A percentile compares a stretch with the other conserved stretches of the same genome.
These are phyloP conservation scores for Coffea canephora DNA, from an alignment of 257 asterid species.

Conservation along the genomic window DNA sequence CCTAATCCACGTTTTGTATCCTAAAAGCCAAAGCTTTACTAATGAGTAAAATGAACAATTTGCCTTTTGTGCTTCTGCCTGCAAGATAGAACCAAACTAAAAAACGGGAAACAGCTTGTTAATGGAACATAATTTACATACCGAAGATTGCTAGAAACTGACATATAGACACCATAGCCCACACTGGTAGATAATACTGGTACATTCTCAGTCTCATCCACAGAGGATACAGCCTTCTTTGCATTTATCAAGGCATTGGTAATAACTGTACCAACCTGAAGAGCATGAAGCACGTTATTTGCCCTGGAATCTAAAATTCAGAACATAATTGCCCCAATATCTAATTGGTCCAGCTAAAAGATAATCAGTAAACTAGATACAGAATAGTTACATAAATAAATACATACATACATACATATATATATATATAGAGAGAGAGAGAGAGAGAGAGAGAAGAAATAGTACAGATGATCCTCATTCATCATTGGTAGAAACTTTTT, in stretches of 20 bases:
- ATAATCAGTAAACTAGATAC: background rate
- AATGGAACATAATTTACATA: slow-evolving; percentile 25
- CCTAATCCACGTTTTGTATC: background rate
- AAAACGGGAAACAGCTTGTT: background rate
- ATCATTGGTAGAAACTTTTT: background rate
- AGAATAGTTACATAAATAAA: background rate
- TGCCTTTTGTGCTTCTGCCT: background rate
- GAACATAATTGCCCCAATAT: background rate
- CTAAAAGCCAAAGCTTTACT: background rate
- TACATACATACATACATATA: background rate
- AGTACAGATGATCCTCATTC: background rate
- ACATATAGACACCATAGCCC: slow-evolving; percentile 91
- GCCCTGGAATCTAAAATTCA: background rate
- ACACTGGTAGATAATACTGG: slow-evolving; percentile 77
- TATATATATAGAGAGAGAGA: too few relatives aligned
- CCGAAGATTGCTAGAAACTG: slow-evolving; percentile 92
- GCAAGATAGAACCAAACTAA: background rate
- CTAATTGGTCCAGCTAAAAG: background rate
- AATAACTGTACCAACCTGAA: slow-evolving; percentile 73
- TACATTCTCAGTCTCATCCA: slow-evolving; percentile 65
- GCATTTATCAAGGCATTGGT: slow-evolving; percentile 79
- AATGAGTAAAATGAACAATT: too few relatives aligned
- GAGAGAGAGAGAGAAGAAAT: background rate
- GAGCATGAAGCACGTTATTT: slow-evolving; percentile 7
- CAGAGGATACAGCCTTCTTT: slow-evolving; percentile 62